phyloP scores from a whole-genome alignment of 2,329 filamentous ascomycete genomes.

The Clonostachys rhizophaga region DNA sequence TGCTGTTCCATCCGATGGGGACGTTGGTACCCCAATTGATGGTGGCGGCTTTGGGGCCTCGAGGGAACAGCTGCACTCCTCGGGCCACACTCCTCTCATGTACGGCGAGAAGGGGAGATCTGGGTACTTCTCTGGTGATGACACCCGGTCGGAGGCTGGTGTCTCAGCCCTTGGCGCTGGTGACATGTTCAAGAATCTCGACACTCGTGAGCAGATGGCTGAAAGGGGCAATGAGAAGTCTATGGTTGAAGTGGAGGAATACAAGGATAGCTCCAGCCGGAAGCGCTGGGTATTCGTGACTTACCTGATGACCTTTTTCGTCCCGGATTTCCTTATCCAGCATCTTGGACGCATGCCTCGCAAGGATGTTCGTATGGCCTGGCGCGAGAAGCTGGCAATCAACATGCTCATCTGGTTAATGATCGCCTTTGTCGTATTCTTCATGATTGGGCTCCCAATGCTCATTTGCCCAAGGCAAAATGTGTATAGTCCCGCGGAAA shows the following conservation, averaged over 20 bases:
- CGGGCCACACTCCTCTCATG: conserved; percentile 51
- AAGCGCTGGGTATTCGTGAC: conserved; percentile 89
- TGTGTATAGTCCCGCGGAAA: conserved; percentile 76
- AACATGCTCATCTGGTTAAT: conserved; percentile 94
- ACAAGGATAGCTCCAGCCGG: conserved; percentile 70
- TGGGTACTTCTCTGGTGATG: conserved; percentile 80
- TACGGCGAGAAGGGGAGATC: conserved; percentile 72
- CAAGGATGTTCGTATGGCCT: conserved; percentile 87
- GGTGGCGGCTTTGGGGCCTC: conserved; percentile 56
- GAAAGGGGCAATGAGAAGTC: conserved; percentile 92
- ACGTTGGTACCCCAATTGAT: conserved; percentile 53
- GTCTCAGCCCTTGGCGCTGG: conserved; percentile 86
- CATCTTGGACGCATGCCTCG: conserved; percentile 79
- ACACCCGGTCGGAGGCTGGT: conserved; percentile 86
- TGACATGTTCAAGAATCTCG: conserved; percentile 97
- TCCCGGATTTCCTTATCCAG: conserved; percentile 80
- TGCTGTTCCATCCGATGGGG: conserved; percentile 49
- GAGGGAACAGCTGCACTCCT: conserved; percentile 53
- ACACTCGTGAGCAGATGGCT: conserved; percentile 89
- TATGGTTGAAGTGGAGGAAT: conserved; percentile 85
- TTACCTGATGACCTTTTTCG: conserved; percentile 77
- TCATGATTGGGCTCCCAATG: conserved; percentile 82
- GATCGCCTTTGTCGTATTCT: conserved; percentile 75
- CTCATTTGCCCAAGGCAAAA: conserved; percentile 90
- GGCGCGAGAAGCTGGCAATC: conserved; percentile 97